phyloP scores from a whole-genome alignment of 768 basidiomycete species.

The Termitomyces sp. region DNA sequence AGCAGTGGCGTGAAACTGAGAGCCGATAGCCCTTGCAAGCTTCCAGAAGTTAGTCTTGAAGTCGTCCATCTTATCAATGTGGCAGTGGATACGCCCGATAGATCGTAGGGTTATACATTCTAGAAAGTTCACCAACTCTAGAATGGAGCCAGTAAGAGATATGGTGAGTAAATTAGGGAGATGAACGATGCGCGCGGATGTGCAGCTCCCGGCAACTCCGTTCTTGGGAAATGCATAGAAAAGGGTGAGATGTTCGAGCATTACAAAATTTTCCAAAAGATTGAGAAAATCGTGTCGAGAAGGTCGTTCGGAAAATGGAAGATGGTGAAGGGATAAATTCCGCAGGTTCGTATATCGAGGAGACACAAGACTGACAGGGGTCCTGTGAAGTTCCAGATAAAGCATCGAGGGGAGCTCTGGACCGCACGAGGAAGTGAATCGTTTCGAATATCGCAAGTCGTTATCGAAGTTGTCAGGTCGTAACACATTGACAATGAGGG shows the following conservation, averaged over 20 bases:
- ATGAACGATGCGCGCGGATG: constrained; percentile 16
- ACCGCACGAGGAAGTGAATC: constrained; percentile 25
- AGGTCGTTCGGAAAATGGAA: constrained; percentile 33
- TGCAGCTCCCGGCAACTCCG: constrained; percentile 11
- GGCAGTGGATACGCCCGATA: constrained; percentile 19
- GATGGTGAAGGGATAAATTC: constrained; percentile 30
- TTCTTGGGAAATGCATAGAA: constrained; percentile 30
- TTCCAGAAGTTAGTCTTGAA: constrained; percentile 23
- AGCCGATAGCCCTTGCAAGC: constrained; percentile 22
- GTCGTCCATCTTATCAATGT: constrained; percentile 25
- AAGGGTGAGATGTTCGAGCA: constrained; percentile 31
- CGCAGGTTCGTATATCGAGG: constrained; percentile 31
- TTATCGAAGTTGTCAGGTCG: constrained; percentile 15
- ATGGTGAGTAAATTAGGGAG: constrained; percentile 25
- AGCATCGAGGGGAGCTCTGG: constrained; percentile 25
- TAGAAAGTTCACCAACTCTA: constrained; percentile 26
- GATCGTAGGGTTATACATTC: constrained; percentile 25
- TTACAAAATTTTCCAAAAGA: constrained; percentile 27
- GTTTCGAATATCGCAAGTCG: constrained; percentile 20
- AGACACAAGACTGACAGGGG: constrained; percentile 34
- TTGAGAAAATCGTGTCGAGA: constrained; percentile 27
- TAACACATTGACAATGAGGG: constrained; percentile 28
- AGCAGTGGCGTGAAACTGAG: constrained; percentile 19
- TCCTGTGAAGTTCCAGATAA: constrained; percentile 30
- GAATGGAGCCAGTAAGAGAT: constrained; percentile 28